These are phyloP conservation scores for Emericellopsis terricola DNA, from an alignment of 495 filamentous ascomycete species.

Conservation along the genomic window DNA sequence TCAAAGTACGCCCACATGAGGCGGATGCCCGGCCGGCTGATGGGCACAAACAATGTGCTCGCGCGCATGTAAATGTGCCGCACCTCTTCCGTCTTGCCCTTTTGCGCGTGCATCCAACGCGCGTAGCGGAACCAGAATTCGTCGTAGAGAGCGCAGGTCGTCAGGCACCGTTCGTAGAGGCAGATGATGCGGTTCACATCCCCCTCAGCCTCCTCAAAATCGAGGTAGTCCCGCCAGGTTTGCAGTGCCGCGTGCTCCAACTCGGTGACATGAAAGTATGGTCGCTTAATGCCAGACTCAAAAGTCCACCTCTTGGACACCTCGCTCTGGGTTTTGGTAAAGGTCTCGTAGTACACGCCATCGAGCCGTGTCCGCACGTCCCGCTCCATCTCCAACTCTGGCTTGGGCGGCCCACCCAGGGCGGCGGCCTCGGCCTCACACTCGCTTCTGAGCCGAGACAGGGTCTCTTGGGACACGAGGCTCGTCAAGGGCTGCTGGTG, in stretches of 20 bases:
- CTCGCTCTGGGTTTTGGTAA: slow-evolving; percentile 69
- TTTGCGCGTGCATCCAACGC: slow-evolving; percentile 84
- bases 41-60: slow-evolving; percentile 65
- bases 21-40: slow-evolving; percentile 61
- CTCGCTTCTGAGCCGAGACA: slow-evolving; percentile 52
- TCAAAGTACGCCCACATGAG: slow-evolving; percentile 92
- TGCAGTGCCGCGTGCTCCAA: slow-evolving; percentile 66
- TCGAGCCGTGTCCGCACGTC: slow-evolving; percentile 69
- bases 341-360: slow-evolving; percentile 60
- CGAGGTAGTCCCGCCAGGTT: slow-evolving; percentile 96
- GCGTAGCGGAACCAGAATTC: slow-evolving; percentile 97
- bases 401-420: slow-evolving; percentile 22
- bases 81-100: slow-evolving; percentile 74
- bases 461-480: slow-evolving; percentile 46
- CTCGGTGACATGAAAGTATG: slow-evolving; percentile 93
- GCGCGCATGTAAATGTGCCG: slow-evolving; percentile 88
- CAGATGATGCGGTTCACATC: slow-evolving; percentile 59
- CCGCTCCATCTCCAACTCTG: slow-evolving; percentile 68
- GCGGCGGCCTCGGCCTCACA: slow-evolving; percentile 37
- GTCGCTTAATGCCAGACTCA: slow-evolving; percentile 86
- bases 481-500: slow-evolving; percentile 55
- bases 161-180: slow-evolving; percentile 84
- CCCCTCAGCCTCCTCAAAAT: slow-evolving; percentile 83
- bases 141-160: slow-evolving; percentile 85
- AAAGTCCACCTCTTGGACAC: slow-evolving; percentile 90